Conservation (phyloP, 2,329 filamentous ascomycete genomes). For the Zasmidium angulare region DNA sequence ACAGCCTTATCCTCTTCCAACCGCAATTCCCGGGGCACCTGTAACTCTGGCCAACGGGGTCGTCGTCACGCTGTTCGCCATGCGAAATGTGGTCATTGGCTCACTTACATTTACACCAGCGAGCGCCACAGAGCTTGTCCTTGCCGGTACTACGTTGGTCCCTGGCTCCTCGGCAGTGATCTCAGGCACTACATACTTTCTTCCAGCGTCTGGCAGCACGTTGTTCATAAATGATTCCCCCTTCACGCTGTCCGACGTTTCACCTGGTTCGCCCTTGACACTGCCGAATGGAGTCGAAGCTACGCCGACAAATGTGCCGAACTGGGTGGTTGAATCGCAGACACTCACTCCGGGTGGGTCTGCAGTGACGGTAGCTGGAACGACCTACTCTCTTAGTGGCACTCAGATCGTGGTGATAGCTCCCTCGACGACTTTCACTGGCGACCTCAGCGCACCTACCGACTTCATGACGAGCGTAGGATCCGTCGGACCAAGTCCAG, state of each 20-base stretch:
- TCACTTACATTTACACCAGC: not conserved
- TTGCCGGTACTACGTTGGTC: slow-evolving; percentile 10
- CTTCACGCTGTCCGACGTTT: not conserved
- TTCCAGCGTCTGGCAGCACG: not conserved
- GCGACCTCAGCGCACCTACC: not conserved
- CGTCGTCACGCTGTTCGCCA: not conserved
- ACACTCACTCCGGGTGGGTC: slow-evolving; percentile 19
- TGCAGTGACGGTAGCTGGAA: slow-evolving; percentile 12
- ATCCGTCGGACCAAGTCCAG: not conserved
- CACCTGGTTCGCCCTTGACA: not conserved
- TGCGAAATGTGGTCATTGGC: not conserved
- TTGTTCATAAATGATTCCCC: slow-evolving; percentile 7
- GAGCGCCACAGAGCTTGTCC: slow-evolving; percentile 5
- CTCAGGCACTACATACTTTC: slow-evolving; percentile 11
- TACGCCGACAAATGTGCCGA: slow-evolving; percentile 6
- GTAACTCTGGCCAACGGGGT: not conserved
- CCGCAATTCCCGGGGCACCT: not conserved
- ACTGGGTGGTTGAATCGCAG: slow-evolving; percentile 6
- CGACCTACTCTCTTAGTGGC: slow-evolving; percentile 12
- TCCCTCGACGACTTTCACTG: slow-evolving; percentile 1
- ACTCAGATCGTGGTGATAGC: slow-evolving; percentile 6
- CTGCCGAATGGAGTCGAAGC: slow-evolving; percentile 8
- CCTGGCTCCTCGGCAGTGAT: slow-evolving; percentile 12
- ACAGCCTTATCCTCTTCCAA: not conserved
- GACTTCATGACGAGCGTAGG: not conserved